Conservation (phyloP, 2,329 filamentous ascomycete genomes). For the Hirsutella minnesotensis region DNA sequence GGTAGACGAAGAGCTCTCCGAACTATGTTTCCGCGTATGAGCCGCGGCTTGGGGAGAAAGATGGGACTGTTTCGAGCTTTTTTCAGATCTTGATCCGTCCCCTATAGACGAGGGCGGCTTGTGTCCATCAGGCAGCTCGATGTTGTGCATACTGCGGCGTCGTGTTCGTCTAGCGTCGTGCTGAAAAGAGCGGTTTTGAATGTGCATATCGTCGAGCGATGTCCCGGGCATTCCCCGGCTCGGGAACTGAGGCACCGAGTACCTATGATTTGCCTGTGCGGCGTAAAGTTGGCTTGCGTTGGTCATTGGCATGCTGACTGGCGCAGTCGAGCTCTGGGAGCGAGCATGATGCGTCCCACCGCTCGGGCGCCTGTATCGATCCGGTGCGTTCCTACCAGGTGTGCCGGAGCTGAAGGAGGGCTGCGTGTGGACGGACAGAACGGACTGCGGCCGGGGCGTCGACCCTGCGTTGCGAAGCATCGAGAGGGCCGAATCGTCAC, state of each 20-base stretch:
- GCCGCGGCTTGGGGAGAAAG: conserved; percentile 16
- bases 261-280: conserved; percentile 15
- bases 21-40: conserved; percentile 42
- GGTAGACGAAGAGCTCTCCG: conserved; percentile 50
- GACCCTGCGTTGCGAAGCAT: conserved; percentile 27
- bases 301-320: conserved; percentile 12
- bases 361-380: conserved; percentile 66
- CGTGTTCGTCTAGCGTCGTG: conserved; percentile 68
- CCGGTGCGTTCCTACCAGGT: conserved; percentile 43
- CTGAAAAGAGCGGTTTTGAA: conserved; percentile 43
- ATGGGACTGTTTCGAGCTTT: conserved; percentile 28
- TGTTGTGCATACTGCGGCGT: conserved; percentile 68
- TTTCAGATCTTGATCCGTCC: conserved; percentile 14
- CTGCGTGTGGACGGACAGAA: conserved; percentile 27
- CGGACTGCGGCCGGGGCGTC: conserved; percentile 30
- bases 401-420: conserved; percentile 30
- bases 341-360: conserved; percentile 29
- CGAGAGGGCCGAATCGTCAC: conserved; percentile 40
- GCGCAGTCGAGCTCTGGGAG: conserved; percentile 22
- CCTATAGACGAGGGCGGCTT: conserved; percentile 8
- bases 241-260: conserved; percentile 32
- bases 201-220: conserved; percentile 56
- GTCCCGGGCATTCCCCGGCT: conserved; percentile 30
- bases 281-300: conserved; percentile 18
- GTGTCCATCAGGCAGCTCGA: conserved; percentile 23